These are phyloP conservation scores for Didymella segeticola DNA, from an alignment of 2,329 filamentous ascomycete species.

Conservation along the genomic window DNA sequence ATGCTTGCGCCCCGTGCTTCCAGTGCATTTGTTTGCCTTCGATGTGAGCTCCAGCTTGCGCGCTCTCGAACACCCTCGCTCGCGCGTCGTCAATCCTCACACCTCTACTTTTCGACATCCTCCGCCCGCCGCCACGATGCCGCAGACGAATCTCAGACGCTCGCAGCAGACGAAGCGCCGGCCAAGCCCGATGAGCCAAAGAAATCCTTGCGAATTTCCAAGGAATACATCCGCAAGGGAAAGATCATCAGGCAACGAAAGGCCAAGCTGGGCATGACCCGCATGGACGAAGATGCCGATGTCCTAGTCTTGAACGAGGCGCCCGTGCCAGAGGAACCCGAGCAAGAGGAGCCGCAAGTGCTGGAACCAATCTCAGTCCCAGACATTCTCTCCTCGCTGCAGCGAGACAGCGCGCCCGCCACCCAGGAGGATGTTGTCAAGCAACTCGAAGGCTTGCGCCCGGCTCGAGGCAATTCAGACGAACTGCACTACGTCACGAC, in stretches of 20 bases:
- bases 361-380: slow-evolving; percentile 22
- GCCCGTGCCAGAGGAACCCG: slow-evolving; percentile 3
- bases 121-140: slow-evolving; percentile 34
- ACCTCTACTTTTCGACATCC: slow-evolving; percentile 39
- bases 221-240: slow-evolving; percentile 24
- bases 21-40: slow-evolving; percentile 48
- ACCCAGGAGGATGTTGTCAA: slow-evolving; percentile 39
- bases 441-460: slow-evolving; percentile 43
- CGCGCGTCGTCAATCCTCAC: slow-evolving; percentile 22
- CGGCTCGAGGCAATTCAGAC: slow-evolving; percentile 23
- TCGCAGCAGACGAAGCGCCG: not conserved
- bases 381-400: slow-evolving; percentile 37
- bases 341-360: slow-evolving; percentile 12
- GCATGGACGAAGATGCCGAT: slow-evolving; percentile 44
- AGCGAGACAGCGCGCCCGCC: slow-evolving; percentile 29
- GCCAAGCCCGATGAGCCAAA: not conserved
- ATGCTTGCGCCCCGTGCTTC: slow-evolving; percentile 48
- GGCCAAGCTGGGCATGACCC: slow-evolving; percentile 39
- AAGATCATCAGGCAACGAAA: slow-evolving; percentile 38
- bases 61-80: slow-evolving; percentile 27
- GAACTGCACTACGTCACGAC: slow-evolving; percentile 41
- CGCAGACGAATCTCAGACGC: slow-evolving; percentile 20
- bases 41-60: slow-evolving; percentile 45
- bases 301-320: slow-evolving; percentile 46
- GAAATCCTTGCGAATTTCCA: not conserved